These are phyloP conservation scores for Fragaria nilgerrensis DNA, from an alignment of 306 rosid species.

Conservation along the genomic window DNA sequence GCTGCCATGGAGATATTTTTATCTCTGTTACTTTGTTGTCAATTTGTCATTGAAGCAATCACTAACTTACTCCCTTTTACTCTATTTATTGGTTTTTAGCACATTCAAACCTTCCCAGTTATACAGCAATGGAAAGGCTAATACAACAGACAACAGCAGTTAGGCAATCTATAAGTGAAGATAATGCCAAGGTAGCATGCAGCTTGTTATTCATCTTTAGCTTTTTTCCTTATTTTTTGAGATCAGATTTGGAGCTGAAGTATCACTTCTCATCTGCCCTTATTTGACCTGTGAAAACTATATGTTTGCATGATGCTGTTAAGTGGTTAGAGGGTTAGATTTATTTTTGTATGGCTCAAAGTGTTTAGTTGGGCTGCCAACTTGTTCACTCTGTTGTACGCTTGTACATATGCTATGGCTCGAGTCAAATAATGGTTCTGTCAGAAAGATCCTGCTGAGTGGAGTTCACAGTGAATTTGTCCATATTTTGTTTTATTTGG, in stretches of 20 bases:
- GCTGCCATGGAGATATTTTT: slow-evolving; percentile 12
- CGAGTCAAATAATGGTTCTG: not conserved
- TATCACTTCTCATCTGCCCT: slow-evolving; percentile 1
- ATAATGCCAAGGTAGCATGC: slow-evolving; percentile 60
- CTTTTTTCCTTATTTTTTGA: slow-evolving; percentile 1
- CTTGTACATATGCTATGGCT: not conserved
- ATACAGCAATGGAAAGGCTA: slow-evolving; percentile 82
- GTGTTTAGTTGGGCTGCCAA: not conserved
- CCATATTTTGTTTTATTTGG: not conserved
- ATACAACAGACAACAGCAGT: slow-evolving; percentile 79
- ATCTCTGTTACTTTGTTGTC: not conserved
- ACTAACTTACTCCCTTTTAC: slow-evolving; percentile 8
- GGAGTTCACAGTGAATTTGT: not conserved
- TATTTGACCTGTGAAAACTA: not conserved
- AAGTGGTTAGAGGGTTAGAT: not conserved
- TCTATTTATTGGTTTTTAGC: slow-evolving; percentile 48
- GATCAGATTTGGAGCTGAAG: slow-evolving; percentile 5
- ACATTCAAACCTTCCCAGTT: slow-evolving; percentile 66
- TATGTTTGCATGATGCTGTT: not conserved
- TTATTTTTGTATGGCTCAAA: not conserved
- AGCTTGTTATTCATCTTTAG: not conserved
- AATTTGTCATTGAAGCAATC: not conserved
- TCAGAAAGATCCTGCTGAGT: not conserved
- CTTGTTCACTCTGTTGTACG: not conserved
- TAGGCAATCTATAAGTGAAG: slow-evolving; percentile 64